Conservation (phyloP, 257 asterid species). For the Capsicum baccatum region DNA sequence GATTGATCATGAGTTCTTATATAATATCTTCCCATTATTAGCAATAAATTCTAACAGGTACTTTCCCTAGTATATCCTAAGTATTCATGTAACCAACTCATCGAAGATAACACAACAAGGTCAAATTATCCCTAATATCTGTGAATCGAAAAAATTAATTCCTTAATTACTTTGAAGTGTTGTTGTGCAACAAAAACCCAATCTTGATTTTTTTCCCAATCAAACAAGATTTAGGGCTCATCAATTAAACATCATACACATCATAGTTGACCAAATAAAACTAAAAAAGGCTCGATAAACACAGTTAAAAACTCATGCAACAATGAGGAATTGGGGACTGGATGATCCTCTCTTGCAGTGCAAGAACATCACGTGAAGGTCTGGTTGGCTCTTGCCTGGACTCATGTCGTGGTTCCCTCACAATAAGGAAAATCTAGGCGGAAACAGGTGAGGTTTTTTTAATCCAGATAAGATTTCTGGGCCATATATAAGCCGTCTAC, state of each 20-base stretch:
- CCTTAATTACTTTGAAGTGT: background rate
- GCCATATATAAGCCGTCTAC: too few relatives aligned
- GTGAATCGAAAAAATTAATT: background rate
- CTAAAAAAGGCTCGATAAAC: background rate
- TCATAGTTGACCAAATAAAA: slow-evolving; percentile 16
- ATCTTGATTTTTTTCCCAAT: background rate
- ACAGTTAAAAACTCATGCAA: background rate
- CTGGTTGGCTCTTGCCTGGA: too few relatives aligned
- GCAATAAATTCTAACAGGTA: background rate
- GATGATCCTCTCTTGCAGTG: too few relatives aligned
- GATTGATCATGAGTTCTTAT: background rate
- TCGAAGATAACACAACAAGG: background rate
- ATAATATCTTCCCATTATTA: background rate
- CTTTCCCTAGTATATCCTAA: background rate
- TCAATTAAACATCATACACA: background rate
- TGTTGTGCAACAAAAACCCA: background rate
- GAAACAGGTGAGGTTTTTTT: too few relatives aligned
- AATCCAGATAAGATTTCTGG: too few relatives aligned
- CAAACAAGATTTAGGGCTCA: slow-evolving; percentile 2
- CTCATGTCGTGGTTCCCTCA: too few relatives aligned
- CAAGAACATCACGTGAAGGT: too few relatives aligned
- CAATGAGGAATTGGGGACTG: too few relatives aligned
- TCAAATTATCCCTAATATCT: background rate
- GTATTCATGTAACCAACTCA: slow-evolving; percentile 17
- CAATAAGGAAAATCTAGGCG: too few relatives aligned